Evolutionary conservation across 805 yeast species (phyloP).

Genomic region (Zygoascus tannicola): DNA sequence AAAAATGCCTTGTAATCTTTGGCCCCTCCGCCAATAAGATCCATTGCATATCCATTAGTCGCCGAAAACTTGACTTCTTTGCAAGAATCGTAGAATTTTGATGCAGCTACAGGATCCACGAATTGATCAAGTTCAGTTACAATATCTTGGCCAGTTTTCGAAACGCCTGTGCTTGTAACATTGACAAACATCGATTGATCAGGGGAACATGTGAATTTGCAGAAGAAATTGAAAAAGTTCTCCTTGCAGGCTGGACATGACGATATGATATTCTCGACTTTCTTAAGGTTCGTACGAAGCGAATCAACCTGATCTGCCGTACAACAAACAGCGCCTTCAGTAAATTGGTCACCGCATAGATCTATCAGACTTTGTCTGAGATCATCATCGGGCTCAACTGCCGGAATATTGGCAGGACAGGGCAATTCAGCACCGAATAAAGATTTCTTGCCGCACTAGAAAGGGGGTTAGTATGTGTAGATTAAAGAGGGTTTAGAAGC

Average conservation of each 20-base stretch:
- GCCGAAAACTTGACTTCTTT: slow-evolving; percentile 85
- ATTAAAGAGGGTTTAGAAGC: neutral
- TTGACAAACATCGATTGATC: slow-evolving; percentile 67
- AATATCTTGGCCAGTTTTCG: slow-evolving; percentile 44
- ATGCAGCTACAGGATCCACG: slow-evolving; percentile 53
- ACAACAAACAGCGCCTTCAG: slow-evolving; percentile 54
- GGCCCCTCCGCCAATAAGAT: slow-evolving; percentile 96
- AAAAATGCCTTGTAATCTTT: slow-evolving; percentile 58
- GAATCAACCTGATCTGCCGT: slow-evolving; percentile 44
- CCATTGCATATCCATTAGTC: slow-evolving; percentile 95
- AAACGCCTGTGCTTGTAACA: slow-evolving; percentile 44
- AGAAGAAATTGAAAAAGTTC: slow-evolving; percentile 77
- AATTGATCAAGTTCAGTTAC: slow-evolving; percentile 64
- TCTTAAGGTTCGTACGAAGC: slow-evolving; percentile 52
- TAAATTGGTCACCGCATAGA: slow-evolving; percentile 70
- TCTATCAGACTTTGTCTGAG: slow-evolving; percentile 39
- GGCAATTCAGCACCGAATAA: slow-evolving; percentile 75
- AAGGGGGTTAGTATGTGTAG: too few relatives aligned
- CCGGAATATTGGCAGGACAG: slow-evolving; percentile 50
- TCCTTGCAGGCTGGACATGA: slow-evolving; percentile 90
- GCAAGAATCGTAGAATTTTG: slow-evolving; percentile 69
- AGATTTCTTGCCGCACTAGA: slow-evolving; percentile 69
- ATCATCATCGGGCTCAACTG: slow-evolving; percentile 38
- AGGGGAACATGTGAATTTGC: slow-evolving; percentile 82
- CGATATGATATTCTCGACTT: slow-evolving; percentile 71